Evolutionary conservation across 176 grass and related monocot species (phyloP), one percentile per base, ranked within the genome.

Genomic region (Pharus latifolius): DNA sequence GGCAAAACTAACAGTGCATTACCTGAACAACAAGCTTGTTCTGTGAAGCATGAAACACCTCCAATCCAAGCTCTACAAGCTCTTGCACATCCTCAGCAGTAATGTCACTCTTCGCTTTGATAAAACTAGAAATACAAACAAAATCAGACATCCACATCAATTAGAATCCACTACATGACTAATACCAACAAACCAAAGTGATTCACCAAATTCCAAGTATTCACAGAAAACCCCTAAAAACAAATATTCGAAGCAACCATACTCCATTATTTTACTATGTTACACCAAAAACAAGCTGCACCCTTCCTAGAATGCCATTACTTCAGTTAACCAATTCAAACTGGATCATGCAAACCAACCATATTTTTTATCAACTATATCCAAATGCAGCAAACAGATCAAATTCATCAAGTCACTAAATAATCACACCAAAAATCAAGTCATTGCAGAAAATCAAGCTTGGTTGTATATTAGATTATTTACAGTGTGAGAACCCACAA

Each of bases 1-100:
- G n/a, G n/a, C 41, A 49, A 38, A 60, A 56, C 54, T 48, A 15
- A 51, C 17, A 30, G 45, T 49, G 16, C 52, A 38, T 75, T 85
- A 98, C 94, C 90, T 98, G 94, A 72, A 80, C 86, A 90, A 92
- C 78, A 28, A 98, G 85, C 75, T 93, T 98, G 78, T 88, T 80
- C 62, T 85, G 74, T 1, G 94, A 90, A 60, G 89, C 84, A 34
- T 90, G 84, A 83, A 98, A 98, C 78, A 98, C 66, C 51, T 85
- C 83, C 76, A 98, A 64, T 10, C 94, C 94, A 56, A 98, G 74
- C 81, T 88, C 79, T 24, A 93, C 56, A 68, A 98, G 77, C 69
- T 86, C 57, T 13, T 85, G 83, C 67, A 93, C 79, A 61, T 90
- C 82, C 75, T 58, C 84, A 71, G 74, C 53, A 90, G 81, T 51